Base-by-base conservation (phyloP, 352 stramenopile genomes). In the Elongisporangium prolatum region DNA sequence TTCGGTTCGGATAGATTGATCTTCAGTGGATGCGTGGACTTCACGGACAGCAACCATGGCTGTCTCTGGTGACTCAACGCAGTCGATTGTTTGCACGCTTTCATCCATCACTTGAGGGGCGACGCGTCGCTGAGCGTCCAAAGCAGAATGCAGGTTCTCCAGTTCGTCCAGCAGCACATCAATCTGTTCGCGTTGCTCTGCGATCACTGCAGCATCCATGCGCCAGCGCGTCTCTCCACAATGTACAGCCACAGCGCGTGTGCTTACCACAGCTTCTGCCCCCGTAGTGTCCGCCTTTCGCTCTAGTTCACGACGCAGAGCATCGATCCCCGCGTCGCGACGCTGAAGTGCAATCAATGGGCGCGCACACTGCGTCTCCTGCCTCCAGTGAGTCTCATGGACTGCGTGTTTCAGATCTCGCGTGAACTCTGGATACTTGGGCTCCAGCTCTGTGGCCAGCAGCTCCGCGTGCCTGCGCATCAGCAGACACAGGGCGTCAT, bases 131-230 rank as follows among this genome's bases (percentile, higher is more conserved):
- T 44, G 34, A 13, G 34, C 34, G 34, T 44, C 34, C 34, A 44
- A 28, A 7, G 20, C 48, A 25, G 21, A 8, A 16, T 55, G 63
- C 18, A 71, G 6, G 8, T 37, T 57, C 21, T 75, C 60, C 16
- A 75, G 52, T 21, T 75, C 67, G 54, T 75, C 67, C 38, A 71
- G 44, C 20, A 75, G 50, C 53, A 75, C 67, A 2, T 71, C 60
- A 49, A 75, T 69, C 38, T 75, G 63, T 34, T 69, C 63, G 11
- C 61, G 48, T 20, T 69, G 57, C 44, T 72, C 63, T 2, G 57
- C 21, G 21, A 74, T 24, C 48, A 44, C 24, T n/a, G 22, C 1
- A 16, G 10, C 34, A 44, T 44, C 34, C 34, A 17, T 17, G 10
- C 10, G 10, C 34, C 34, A 44, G 17, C 34, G 11, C 9, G 17